phyloP scores from a whole-genome alignment of 495 filamentous ascomycete species.

The Cercophora sp. region DNA sequence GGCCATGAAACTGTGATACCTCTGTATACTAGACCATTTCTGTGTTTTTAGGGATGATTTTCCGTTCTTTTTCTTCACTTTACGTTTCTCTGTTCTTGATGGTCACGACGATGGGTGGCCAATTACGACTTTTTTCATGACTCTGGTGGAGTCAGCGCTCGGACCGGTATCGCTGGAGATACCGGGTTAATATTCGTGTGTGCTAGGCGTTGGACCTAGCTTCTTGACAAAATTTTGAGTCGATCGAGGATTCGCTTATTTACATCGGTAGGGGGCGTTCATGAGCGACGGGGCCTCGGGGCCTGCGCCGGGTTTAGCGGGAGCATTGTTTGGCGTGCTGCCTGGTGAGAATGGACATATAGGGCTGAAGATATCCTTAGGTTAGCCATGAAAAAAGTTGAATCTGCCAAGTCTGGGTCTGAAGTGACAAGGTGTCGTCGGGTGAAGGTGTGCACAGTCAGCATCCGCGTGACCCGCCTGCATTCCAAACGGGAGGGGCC shows the following conservation, averaged over 20 bases:
- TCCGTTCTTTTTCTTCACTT: constrained; percentile 4
- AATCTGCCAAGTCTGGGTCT: no score
- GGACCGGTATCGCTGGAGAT: not conserved
- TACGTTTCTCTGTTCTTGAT: constrained; percentile 1
- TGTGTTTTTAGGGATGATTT: constrained; percentile 11
- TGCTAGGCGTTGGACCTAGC: not conserved
- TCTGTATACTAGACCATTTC: constrained; percentile 13
- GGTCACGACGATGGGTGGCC: no score
- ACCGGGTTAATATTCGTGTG: not conserved
- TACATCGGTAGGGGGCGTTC: not conserved
- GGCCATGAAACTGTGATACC: constrained; percentile 34
- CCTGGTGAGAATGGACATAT: not conserved
- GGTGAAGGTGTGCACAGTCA: no score
- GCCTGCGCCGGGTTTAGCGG: not conserved
- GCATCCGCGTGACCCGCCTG: not conserved
- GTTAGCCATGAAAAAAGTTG: not conserved
- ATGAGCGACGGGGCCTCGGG: constrained; percentile 6
- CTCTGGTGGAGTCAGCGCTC: not conserved
- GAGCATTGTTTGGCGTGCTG: not conserved
- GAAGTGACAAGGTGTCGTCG: no score
- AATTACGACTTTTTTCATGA: no score
- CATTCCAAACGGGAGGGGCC: no score
- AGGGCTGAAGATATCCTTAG: not conserved
- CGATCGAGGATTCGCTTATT: no score
- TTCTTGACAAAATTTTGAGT: not conserved